phyloP scores from a whole-genome alignment of 148 eudicot genomes.

The Camellia sinensis region DNA sequence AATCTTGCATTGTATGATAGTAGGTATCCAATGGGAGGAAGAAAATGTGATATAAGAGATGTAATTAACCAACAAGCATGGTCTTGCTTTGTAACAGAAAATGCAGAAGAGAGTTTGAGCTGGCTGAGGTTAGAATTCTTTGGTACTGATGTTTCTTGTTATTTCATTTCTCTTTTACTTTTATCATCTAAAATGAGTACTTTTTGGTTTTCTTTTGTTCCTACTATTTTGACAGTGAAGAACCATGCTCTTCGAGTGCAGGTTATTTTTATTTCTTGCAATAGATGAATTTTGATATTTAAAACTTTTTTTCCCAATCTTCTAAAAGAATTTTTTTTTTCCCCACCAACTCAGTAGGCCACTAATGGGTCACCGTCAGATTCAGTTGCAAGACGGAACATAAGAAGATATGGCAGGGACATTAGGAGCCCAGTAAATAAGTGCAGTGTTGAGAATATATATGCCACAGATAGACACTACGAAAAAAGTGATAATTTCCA shows the following conservation, averaged over 20 bases:
- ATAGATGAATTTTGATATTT: not conserved
- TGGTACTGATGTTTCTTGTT: not conserved
- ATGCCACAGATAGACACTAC: not conserved
- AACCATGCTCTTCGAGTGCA: constrained; percentile 43
- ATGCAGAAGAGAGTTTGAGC: constrained; percentile 33
- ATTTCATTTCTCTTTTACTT: constrained; percentile 1
- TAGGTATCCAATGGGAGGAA: constrained; percentile 26
- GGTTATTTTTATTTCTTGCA: constrained; percentile 18
- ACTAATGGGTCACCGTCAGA: constrained; percentile 5
- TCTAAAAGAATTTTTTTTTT: not conserved
- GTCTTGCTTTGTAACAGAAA: constrained; percentile 28
- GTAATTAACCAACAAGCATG: constrained; percentile 13
- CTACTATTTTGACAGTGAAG: constrained; percentile 33
- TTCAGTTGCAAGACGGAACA: constrained; percentile 19
- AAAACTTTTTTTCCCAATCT: not conserved
- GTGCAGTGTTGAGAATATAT: not conserved
- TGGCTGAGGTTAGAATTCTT: constrained; percentile 29
- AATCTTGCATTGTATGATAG: not conserved
- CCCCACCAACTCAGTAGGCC: constrained; percentile 16
- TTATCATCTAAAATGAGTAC: constrained; percentile 5
- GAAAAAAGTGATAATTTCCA: constrained; percentile 4
- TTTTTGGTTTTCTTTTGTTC: not conserved
- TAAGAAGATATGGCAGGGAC: not conserved
- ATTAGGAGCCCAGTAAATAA: constrained; percentile 2
- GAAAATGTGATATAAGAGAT: constrained; percentile 17